Evolutionary conservation across 164 flowering plant species (phyloP), one percentile per base, ranked within the genome.

Genomic region (Litsea cubeba): DNA sequence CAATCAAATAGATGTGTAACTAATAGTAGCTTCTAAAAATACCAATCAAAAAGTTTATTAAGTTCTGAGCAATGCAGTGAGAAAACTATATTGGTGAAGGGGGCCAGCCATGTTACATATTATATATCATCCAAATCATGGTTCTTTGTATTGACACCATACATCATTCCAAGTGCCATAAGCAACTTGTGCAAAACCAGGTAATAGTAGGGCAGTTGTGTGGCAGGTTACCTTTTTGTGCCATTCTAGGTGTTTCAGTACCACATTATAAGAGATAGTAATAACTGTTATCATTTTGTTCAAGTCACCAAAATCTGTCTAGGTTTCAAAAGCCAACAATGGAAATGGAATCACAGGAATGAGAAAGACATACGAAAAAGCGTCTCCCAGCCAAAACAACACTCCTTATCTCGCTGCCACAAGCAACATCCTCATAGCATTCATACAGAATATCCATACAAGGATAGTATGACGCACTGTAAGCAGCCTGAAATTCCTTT

Each of bases 351-450:
- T 28, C 17, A n/a, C 10, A 46, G 40, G 54, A 35, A 66, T n/a
- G 40, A 65, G 28, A 63, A 15, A 1, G 40, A 81, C 90, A 25
- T 87, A 93, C 98, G 84, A 86, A 88, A 80, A 95, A 95, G 62
- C 98, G 93, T 15, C 97, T 97, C 18, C 95, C 98, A 79, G 98
- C 99, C 80, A 91, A 84, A 40, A 95, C 98, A 79, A 92, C 99
- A 79, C 99, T 93, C 50, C 90, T 85, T 68, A 95, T 93, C 81
- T 95, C 99, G 83, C 85, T 95, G 22, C 99, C 95, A 82, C 84
- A 78, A 49, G 99, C 94, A 12, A 93, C 98, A 85, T 95, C 98
- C 79, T 93, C 99, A 76, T 95, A 95, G 83, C 98, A 93, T 77
- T 95, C 99, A 54, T 93, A 93, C 75, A 95, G 75, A 68, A 93